Conservation (phyloP, 345 rosid species). For the Angophora floribunda region DNA sequence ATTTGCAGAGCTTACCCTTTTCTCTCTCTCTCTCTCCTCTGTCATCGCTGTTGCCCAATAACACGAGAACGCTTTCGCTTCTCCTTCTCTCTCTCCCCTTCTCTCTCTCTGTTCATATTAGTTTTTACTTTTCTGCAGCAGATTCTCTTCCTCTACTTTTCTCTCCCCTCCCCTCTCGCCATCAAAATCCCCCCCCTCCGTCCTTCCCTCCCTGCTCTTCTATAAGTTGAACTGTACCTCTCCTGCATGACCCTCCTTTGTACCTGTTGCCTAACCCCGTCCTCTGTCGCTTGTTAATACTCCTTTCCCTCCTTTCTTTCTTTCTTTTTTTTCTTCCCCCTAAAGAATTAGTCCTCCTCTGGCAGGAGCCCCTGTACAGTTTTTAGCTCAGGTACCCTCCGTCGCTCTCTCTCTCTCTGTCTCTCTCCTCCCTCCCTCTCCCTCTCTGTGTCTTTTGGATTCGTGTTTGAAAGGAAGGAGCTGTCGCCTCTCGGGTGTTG, state of each 20-base stretch:
- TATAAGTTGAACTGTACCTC: slow-evolving; percentile 15
- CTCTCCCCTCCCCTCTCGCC: neutral
- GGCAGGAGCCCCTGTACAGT: slow-evolving; percentile 19
- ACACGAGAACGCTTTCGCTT: neutral
- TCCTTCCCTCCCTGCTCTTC: neutral
- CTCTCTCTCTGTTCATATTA: neutral
- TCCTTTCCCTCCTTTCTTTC: neutral
- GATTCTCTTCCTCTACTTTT: neutral
- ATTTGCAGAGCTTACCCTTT: neutral
- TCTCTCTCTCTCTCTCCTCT: neutral
- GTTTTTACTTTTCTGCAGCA: neutral
- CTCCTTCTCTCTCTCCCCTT: neutral
- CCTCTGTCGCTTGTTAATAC: neutral
- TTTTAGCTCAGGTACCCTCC: slow-evolving; percentile 8
- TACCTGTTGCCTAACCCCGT: neutral
- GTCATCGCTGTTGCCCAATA: slow-evolving; percentile 1
- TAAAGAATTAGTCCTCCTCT: neutral
- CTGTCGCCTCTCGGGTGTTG: neutral
- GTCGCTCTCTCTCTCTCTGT: neutral
- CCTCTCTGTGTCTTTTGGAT: neutral
- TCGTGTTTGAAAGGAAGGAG: neutral
- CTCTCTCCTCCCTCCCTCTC: neutral
- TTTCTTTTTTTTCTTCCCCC: too few relatives aligned
- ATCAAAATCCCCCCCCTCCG: neutral
- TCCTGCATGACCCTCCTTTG: neutral